These are phyloP conservation scores for Fusarium tricinctum DNA, from an alignment of 2,329 filamentous ascomycete genomes.

Conservation along the genomic window DNA sequence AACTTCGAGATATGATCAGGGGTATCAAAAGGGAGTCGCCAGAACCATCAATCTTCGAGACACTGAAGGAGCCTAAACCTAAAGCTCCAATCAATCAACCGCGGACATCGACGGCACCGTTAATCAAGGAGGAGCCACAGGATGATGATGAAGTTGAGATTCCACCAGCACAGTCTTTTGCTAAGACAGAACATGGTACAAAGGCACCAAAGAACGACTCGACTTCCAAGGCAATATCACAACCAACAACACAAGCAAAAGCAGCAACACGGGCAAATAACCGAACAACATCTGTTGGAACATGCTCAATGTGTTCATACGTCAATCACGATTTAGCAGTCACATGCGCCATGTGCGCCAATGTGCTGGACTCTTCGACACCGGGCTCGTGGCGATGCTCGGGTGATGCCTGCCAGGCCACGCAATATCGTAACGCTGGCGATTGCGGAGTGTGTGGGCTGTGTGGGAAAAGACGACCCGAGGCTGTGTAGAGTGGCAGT, in stretches of 20 bases:
- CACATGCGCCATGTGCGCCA: conserved; percentile 77
- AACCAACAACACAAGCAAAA: no score
- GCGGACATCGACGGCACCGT: background rate
- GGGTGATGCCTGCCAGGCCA: conserved; percentile 67
- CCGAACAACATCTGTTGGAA: background rate
- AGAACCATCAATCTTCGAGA: background rate
- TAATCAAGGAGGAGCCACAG: background rate
- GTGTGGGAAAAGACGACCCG: conserved; percentile 67
- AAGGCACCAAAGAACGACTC: background rate
- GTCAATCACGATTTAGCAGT: conserved; percentile 67
- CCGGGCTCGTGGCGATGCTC: conserved; percentile 74
- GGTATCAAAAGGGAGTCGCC: conserved; percentile 45
- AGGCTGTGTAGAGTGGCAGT: background rate
- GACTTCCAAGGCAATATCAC: background rate
- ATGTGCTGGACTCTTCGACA: conserved; percentile 73
- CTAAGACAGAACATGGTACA: background rate
- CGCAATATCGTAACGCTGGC: conserved; percentile 75
- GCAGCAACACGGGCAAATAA: background rate
- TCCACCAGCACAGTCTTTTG: background rate
- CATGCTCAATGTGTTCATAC: conserved; percentile 77
- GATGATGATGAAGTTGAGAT: background rate
- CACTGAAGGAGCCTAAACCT: background rate
- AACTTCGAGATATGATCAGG: conserved; percentile 67
- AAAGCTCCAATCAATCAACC: background rate
- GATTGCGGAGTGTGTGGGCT: conserved; percentile 79